phyloP scores from a whole-genome alignment of 176 grass and related monocot species.

The Aegilops tauschii region DNA sequence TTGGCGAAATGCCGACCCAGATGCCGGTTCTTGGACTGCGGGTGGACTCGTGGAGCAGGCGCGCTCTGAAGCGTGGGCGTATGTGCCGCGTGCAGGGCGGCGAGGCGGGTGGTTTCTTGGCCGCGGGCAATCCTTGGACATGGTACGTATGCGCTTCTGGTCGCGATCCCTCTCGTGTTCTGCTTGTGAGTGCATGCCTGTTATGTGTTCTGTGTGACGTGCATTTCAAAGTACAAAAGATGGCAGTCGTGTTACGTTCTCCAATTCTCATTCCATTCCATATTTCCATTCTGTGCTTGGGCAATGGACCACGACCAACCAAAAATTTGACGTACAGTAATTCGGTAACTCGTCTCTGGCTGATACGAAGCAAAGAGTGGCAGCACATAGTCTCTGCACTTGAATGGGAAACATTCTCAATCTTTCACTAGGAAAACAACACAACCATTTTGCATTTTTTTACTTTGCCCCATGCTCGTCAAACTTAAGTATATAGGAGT shows the following conservation, averaged over 20 bases:
- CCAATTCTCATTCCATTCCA: neutral
- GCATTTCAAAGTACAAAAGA: too few species aligned
- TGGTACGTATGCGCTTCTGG: neutral
- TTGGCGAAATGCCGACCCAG: slow-evolving; percentile 14
- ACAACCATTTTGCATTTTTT: neutral
- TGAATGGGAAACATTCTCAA: neutral
- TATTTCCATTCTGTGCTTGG: neutral
- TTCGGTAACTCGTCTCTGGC: too few species aligned
- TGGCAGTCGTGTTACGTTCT: neutral
- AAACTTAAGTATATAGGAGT: neutral
- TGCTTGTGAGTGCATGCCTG: neutral
- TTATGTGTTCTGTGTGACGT: neutral
- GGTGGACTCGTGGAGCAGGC: too few species aligned
- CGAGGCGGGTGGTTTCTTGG: neutral
- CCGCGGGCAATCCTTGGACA: neutral
- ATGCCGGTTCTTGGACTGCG: neutral
- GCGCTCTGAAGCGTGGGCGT: neutral
- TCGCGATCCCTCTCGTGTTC: neutral
- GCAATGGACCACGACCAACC: neutral
- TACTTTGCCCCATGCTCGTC: neutral
- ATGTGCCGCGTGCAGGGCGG: neutral
- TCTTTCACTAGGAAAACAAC: neutral
- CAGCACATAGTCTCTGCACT: neutral
- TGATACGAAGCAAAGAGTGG: too few species aligned
- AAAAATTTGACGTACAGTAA: neutral